A percentile compares a stretch with the other conserved stretches of the same genome.
Evolutionary conservation across 345 rosid species (phyloP).

Genomic region (Noccaea bulbosa): DNA sequence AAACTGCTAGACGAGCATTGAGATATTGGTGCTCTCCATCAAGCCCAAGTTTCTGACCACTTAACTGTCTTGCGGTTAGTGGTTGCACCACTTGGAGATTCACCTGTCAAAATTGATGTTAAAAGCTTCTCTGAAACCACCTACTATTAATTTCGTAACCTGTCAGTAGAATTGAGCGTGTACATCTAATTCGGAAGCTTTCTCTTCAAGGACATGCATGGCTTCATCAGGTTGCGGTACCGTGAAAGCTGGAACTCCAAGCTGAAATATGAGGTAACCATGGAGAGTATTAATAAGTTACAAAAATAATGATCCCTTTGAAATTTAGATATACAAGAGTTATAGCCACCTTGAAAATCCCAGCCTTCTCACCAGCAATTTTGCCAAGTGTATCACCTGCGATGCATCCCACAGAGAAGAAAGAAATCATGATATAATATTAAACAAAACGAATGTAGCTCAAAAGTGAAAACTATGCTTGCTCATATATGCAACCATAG

Average conservation of each 20-base stretch:
- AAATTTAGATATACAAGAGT: constrained; percentile 15
- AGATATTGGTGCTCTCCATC: constrained; percentile 92
- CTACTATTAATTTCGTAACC: too few relatives aligned
- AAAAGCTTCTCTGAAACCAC: constrained; percentile 22
- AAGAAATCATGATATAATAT: constrained; percentile 15
- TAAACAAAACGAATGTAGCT: not conserved
- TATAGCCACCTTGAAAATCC: constrained; percentile 83
- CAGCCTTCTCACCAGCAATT: constrained; percentile 99
- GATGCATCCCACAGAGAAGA: constrained; percentile 40
- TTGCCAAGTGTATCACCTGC: constrained; percentile 90
- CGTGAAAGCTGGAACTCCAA: constrained; percentile 84
- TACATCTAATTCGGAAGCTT: constrained; percentile 76
- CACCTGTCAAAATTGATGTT: constrained; percentile 56
- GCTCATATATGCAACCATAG: constrained; percentile 13
- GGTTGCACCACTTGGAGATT: constrained; percentile 69
- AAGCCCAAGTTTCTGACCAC: constrained; percentile 79
- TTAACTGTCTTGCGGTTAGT: constrained; percentile 60
- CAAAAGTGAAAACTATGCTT: constrained; percentile 1
- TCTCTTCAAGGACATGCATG: constrained; percentile 83
- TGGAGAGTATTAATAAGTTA: constrained; percentile 6
- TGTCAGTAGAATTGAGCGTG: too few relatives aligned
- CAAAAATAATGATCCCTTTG: not conserved
- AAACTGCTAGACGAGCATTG: constrained; percentile 91
- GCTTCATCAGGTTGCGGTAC: constrained; percentile 97
- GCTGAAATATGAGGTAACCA: constrained; percentile 50